Conservation (phyloP, 805 yeast species). For the Saturnispora saitoi region DNA sequence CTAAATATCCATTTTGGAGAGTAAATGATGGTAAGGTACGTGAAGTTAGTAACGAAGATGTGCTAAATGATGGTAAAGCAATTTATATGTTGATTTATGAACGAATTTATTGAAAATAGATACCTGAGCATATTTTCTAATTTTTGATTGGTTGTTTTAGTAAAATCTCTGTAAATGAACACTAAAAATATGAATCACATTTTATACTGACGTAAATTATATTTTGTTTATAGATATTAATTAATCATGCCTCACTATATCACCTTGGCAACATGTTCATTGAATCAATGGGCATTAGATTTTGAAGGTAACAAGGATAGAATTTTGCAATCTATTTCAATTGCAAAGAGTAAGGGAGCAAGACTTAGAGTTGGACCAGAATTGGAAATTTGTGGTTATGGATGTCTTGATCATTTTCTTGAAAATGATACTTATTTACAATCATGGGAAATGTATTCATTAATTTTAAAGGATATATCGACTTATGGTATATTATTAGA, state of each 20-base stretch:
- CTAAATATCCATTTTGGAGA: conserved; percentile 70
- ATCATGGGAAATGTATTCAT: conserved; percentile 89
- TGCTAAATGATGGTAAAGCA: conserved; percentile 61
- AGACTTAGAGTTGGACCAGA: conserved; percentile 93
- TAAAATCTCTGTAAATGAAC: too few species aligned
- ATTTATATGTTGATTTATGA: conserved; percentile 85
- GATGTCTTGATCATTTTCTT: conserved; percentile 87
- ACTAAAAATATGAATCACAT: too few species aligned
- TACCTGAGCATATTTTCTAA: not conserved
- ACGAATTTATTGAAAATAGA: not conserved
- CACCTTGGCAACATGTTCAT: conserved; percentile 86
- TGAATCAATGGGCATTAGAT: conserved; percentile 98
- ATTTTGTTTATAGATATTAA: not conserved
- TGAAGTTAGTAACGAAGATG: conserved; percentile 51
- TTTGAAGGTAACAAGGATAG: conserved; percentile 95
- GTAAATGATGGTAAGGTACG: conserved; percentile 67
- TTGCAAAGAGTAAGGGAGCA: conserved; percentile 73
- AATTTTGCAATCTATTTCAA: conserved; percentile 66
- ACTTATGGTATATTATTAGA: conserved; percentile 77
- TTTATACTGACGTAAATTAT: too few species aligned
- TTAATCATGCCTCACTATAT: conserved; percentile 70
- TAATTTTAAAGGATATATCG: conserved; percentile 57
- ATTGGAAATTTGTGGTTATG: conserved; percentile 89
- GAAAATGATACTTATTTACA: conserved; percentile 85
- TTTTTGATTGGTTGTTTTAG: too few species aligned